A percentile compares a stretch with the other conserved stretches of the same genome.
Evolutionary conservation across 2,329 filamentous ascomycete species (phyloP).

Genomic region (Trichoderma gracile): DNA sequence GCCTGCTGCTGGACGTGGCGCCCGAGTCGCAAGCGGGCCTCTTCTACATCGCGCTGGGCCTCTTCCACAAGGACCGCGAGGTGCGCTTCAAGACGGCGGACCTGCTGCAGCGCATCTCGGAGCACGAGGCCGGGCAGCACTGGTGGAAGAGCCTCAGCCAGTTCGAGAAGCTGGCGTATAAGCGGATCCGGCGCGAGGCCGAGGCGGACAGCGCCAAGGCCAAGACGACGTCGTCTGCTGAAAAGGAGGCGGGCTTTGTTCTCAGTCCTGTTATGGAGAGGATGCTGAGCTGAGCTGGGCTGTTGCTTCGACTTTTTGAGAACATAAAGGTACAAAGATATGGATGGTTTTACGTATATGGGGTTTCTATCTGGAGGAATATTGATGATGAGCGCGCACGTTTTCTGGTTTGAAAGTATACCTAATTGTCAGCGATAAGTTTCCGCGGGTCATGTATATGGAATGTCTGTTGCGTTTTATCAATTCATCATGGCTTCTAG

Average conservation of each 20-base stretch:
- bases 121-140: constrained; percentile 87
- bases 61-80: constrained; percentile 85
- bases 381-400: too few species aligned
- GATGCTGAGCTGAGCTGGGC: constrained; percentile 48
- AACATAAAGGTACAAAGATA: too few species aligned
- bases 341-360: too few species aligned
- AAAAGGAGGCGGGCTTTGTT: constrained; percentile 45
- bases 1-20: constrained; percentile 76
- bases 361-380: too few species aligned
- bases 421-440: too few species aligned
- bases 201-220: constrained; percentile 54
- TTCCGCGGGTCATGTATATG: neutral
- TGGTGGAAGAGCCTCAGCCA: constrained; percentile 86
- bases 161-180: constrained; percentile 85
- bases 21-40: constrained; percentile 85
- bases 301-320: too few species aligned
- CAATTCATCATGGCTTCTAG: neutral
- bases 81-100: constrained; percentile 77
- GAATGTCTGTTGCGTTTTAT: neutral
- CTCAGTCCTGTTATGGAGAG: constrained; percentile 45
- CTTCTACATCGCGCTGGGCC: constrained; percentile 85
- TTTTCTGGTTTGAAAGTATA: too few species aligned
- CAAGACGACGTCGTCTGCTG: constrained; percentile 44
- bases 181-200: constrained; percentile 70
- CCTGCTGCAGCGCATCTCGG: constrained; percentile 76